Base-by-base conservation (phyloP, 179 eudicot genomes). In the Beta lomatogona region DNA sequence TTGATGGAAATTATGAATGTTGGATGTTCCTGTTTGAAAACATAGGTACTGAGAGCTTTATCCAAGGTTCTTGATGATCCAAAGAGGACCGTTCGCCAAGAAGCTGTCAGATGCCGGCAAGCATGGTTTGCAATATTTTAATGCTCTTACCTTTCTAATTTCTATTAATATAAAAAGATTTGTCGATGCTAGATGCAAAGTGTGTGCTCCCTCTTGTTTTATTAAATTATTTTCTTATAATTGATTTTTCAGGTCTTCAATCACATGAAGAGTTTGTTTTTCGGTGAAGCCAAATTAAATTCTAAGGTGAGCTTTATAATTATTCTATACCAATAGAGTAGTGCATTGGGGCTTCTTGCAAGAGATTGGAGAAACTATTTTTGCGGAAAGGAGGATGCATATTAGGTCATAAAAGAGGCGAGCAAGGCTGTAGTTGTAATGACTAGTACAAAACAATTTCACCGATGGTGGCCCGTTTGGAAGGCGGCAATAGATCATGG, bases 31-130 rank as follows among this genome's bases (percentile, higher is more conserved):
- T 81, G 19, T 75, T 70, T 58, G 52, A 67, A 73, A 77, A 44
- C 77, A 70, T 75, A 92, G 99, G 99, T 95, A 21, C 76, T 95
- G 75, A 78, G 75, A 80, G 92, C 91, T 59, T 85, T 93, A 84
- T 83, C 90, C 57, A 89, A 88, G 85, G 94, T 88, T 84, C 92
- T 95, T 76, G 97, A 89, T 90, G 99, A 95, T 86, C 99, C 97
- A 79, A 95, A 94, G 88, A 87, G 98, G 76, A 84, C 79, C 79
- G 97, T 95, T 78, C 92, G 99, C 64, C 91, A 83, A 89, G 99
- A 95, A 85, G 99, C 99, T 86, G 97, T 91, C 65, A 92, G 90
- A 89, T 95, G 99, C 76, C 89, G 94, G 68, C 94, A 89, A 76
- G 95, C 97, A 71, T 95, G 99, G 99, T 94, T 52, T 83, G 91